These are phyloP conservation scores for Epichloe glyceriae DNA, from an alignment of 2,329 filamentous ascomycete species.

Conservation along the genomic window DNA sequence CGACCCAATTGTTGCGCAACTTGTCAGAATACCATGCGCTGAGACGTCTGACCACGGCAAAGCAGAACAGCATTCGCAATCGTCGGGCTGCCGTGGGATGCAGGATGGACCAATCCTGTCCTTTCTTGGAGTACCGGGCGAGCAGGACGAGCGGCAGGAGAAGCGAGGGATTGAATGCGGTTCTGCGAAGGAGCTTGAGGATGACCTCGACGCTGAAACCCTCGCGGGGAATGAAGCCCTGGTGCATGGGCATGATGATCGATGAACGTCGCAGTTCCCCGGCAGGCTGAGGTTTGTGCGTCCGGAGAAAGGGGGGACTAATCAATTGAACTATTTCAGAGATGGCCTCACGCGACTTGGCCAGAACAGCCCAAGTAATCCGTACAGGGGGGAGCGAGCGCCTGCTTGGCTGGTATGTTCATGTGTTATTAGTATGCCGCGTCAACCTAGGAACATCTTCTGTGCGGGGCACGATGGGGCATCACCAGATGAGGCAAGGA, in stretches of 20 bases:
- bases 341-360: no score
- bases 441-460: no score
- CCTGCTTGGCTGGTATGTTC: no score
- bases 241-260: constrained; percentile 27
- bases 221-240: constrained; percentile 40
- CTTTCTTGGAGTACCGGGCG: constrained; percentile 49
- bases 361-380: no score
- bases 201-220: constrained; percentile 49
- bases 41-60: constrained; percentile 15
- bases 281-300: no score
- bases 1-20: constrained; percentile 22
- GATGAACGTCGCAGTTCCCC: neutral
- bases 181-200: constrained; percentile 42
- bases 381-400: no score
- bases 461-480: no score
- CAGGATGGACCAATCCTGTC: constrained; percentile 38
- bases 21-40: constrained; percentile 21
- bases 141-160: constrained; percentile 51
- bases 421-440: no score
- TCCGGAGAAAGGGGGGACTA: no score
- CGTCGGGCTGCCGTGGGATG: constrained; percentile 37
- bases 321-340: no score
- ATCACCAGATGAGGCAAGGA: no score
- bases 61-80: constrained; percentile 25
- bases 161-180: constrained; percentile 50